Conservation (phyloP, 2,329 filamentous ascomycete genomes). For the Penicillium paneum region DNA sequence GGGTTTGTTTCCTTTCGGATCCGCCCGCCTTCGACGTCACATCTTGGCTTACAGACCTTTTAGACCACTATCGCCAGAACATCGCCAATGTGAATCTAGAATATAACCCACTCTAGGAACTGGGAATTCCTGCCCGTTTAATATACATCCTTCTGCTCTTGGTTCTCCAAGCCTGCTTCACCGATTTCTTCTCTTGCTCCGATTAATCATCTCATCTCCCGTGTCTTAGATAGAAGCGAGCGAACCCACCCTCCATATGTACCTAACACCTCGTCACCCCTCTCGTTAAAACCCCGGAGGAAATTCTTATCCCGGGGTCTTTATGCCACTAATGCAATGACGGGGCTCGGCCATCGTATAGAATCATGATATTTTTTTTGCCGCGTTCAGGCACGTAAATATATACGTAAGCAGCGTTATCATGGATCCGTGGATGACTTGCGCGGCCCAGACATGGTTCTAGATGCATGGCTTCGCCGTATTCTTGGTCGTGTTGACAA, state of each 20-base stretch:
- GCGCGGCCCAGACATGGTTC: not conserved
- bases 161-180: not conserved
- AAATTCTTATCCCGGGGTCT: not conserved
- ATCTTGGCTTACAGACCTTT: not conserved
- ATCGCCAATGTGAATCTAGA: not conserved
- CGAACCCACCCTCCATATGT: not conserved
- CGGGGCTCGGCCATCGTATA: not conserved
- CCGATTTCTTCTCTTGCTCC: not conserved
- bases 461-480: not conserved
- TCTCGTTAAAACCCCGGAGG: not conserved
- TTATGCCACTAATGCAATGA: not conserved
- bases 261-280: not conserved
- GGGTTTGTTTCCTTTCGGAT: not conserved
- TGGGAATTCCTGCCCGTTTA: not conserved
- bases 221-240: not conserved
- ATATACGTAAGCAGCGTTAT: not conserved
- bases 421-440: not conserved
- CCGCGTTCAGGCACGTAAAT: not conserved
- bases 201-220: not conserved
- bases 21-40: slow-evolving; percentile 1
- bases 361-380: not conserved
- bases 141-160: not conserved
- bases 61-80: not conserved
- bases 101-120: not conserved
- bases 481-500: not conserved